Base-by-base conservation (phyloP, 2,329 filamentous ascomycete genomes). In the Fusarium scirpi region DNA sequence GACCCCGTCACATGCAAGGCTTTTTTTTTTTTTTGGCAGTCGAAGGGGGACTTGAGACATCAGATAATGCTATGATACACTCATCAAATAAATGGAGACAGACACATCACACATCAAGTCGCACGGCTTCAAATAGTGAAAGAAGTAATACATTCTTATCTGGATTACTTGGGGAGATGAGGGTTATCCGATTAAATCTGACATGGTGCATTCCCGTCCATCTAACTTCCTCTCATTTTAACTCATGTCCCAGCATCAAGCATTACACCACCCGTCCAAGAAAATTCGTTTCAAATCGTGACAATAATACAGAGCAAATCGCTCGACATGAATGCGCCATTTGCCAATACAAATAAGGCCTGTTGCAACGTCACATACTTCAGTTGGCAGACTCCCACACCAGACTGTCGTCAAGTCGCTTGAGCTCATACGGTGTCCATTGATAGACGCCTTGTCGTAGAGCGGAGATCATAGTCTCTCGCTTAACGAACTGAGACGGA, bases 201-300 rank as follows among this genome's bases (percentile, higher is more conserved):
- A 70, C 75, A 69, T 60, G 58, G 76, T 70, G 70, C 66, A 71
- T 56, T 66, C 70, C 66, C 69, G 62, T 71, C 58, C 71, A 72
- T 67, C 49, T 76, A 76, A 67, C 61, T 74, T 57, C 61, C 67
- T 71, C 59, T 71, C 64, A 77, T 76, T 77, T 78, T 77, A 76
- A 72, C 69, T 64, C 67, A 75, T 60, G 65, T 70, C 68, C 73
- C 77, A 76, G 68, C 73, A 68, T 74, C 73, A 70, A 67, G 60
- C 71, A 77, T 77, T 77, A 78, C 71, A 71, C 75, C 75, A 49
- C 74, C 77, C 72, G 69, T 76, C 77, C 78, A 79, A 79, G 72
- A 80, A 65, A 78, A 79, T 78, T 66, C 65, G 67, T 67, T 64
- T 76, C 68, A 79, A 76, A 79, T 79, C 52, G 71, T 72, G 52